A percentile compares a stretch with the other conserved stretches of the same genome.
phyloP scores from a whole-genome alignment of 1,139 yeast genomes.

The Zhuliangozyma blackwelliae region DNA sequence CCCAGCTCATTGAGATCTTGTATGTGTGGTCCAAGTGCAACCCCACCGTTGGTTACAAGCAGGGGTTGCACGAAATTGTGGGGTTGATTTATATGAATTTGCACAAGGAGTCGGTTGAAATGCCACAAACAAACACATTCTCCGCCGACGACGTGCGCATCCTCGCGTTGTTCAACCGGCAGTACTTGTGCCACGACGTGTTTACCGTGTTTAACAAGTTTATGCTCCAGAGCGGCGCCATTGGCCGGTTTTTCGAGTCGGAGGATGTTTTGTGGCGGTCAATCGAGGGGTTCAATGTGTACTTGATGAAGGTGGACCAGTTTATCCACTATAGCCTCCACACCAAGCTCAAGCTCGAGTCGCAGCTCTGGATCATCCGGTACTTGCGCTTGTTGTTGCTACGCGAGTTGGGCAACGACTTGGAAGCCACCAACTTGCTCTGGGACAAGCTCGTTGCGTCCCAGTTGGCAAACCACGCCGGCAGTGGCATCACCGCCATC shows the following conservation, averaged over 20 bases:
- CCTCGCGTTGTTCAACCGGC: conserved; percentile 33
- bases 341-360: conserved; percentile 49
- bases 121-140: conserved; percentile 32
- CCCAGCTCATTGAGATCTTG: conserved; percentile 47
- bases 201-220: conserved; percentile 44
- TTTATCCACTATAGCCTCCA: conserved; percentile 40
- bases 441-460: conserved; percentile 58
- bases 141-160: conserved; percentile 33
- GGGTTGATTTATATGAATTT: conserved; percentile 55
- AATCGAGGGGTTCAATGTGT: conserved; percentile 44
- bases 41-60: conserved; percentile 55
- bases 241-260: conserved; percentile 38
- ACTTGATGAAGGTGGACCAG: conserved; percentile 47
- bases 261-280: conserved; percentile 39
- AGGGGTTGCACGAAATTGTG: conserved; percentile 66
- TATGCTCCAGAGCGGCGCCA: conserved; percentile 34
- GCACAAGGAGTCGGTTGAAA: conserved; percentile 33
- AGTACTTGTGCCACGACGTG: conserved; percentile 42
- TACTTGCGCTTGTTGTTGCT: conserved; percentile 56
- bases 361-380: conserved; percentile 65
- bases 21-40: conserved; percentile 54
- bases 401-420: conserved; percentile 52
- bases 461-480: conserved; percentile 7
- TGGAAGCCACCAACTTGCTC: conserved; percentile 38
- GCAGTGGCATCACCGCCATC: conserved; percentile 17